Base-by-base conservation (phyloP, 2,329 filamentous ascomycete species). In the Alternaria postmessia region DNA sequence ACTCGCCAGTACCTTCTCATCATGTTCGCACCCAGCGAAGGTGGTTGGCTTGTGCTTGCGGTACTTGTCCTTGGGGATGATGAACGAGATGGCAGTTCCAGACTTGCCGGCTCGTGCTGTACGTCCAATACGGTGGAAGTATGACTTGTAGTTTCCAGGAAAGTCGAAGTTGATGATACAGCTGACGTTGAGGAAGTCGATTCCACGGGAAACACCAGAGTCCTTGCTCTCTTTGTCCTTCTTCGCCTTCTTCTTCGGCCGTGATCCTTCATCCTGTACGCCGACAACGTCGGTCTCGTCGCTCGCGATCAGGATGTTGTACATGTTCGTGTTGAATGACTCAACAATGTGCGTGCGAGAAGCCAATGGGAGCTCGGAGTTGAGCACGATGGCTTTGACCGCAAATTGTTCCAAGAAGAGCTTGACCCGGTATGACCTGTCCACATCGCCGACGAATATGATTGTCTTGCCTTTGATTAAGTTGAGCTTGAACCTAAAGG, bases 351-450 rank as follows among this genome's bases (percentile, higher is more conserved):
- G 94, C 39, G 97, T 88, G 61, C 95, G 86, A 1, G 92, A 95
- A 73, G 97, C 97, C 66, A 98, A 89, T 0, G 95, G 95, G 36
- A 99, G 81, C 75, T 99, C 94, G 1, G 93, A 95, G 81, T 99
- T 99, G 41, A 99, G 82, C 28, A 97, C 92, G 79, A 92, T 96
- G 72, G 92, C 94, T 76, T 93, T 91, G 75, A 97, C 94, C 47
- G 93, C 94, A 74, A 99, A 99, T 75, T 99, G 95, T 79, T 99
- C 95, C 53, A 99, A 87, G 75, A 95, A 99, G 7, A 99, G 85
- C 80, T 97, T 97, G 24, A 99, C 82, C 36, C 95, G 88, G 79
- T 99, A 99, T 71, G 91, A 96, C 65, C 90, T 82, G 79, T 97
- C 94, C 54, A 96, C 90, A 68, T 97, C 93, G 28, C 88, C 90